A percentile compares a stretch with the other conserved stretches of the same genome.
Evolutionary conservation across 345 rosid species (phyloP).

Genomic region (Acer negundo): DNA sequence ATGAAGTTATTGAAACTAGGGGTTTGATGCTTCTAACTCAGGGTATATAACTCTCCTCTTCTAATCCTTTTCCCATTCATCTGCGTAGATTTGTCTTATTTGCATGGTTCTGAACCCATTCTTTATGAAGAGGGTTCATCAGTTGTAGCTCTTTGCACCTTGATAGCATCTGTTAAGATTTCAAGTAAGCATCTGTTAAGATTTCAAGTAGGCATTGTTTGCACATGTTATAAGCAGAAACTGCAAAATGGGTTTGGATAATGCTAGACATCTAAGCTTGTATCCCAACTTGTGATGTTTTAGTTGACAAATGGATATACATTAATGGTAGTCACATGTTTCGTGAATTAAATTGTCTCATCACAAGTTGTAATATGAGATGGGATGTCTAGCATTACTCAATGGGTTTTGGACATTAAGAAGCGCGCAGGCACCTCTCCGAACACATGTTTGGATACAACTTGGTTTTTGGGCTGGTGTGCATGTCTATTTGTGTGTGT

Average conservation of each 20-base stretch:
- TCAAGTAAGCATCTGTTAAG: too few species aligned
- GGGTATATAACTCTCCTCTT: background rate
- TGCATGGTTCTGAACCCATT: constrained; percentile 1
- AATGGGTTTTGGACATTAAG: background rate
- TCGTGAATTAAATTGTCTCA: too few species aligned
- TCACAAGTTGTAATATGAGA: too few species aligned
- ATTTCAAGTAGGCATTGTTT: background rate
- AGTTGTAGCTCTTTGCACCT: background rate
- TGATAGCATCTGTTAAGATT: background rate
- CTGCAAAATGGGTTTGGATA: background rate
- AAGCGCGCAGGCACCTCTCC: background rate
- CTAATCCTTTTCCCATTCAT: background rate
- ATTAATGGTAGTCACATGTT: too few species aligned
- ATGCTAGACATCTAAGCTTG: too few species aligned
- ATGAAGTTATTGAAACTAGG: background rate
- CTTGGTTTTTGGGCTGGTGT: background rate
- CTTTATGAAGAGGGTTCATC: background rate
- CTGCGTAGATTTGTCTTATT: background rate
- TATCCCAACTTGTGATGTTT: too few species aligned
- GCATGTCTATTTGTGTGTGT: background rate
- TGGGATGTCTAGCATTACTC: too few species aligned
- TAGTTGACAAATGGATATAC: too few species aligned
- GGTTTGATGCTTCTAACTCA: background rate
- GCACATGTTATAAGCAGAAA: background rate
- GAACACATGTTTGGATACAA: background rate